Evolutionary conservation across 2,329 filamentous ascomycete species (phyloP), one percentile per base, ranked within the genome.

Genomic region (Aspergillus carbonarius): DNA sequence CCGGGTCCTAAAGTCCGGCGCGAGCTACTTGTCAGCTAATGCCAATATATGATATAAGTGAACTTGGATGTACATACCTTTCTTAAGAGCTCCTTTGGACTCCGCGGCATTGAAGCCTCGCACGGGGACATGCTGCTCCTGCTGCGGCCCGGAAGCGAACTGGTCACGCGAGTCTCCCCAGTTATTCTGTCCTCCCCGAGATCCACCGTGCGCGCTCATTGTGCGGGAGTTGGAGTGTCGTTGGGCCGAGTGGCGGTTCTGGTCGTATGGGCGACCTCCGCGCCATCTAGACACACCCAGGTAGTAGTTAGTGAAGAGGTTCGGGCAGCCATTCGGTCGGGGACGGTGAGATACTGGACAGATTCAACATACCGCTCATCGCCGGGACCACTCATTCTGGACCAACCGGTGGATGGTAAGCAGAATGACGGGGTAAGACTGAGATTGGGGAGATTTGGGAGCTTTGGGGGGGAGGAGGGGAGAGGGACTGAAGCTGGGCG

Each of bases 51-150:
- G 23, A 17, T 25, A 7, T 8, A 39, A 23, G 42, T 20, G n/a
- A 12, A 13, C 25, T 20, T 37, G n/a, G n/a, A n/a, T n/a, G 13
- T 10, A 44, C 63, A 37, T 72, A 76, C 78, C 73, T 69, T 69
- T 74, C 62, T 69, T 78, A 34, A 81, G 68, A 58, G 72, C 67
- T 42, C 68, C 71, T 62, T 78, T 78, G 30, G 73, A 68, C 60
- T 80, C 79, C 7, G 68, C 64, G 15, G 74, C 69, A 64, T 81
- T 80, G 69, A 80, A 81, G 5, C 71, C 74, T 20, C 69, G 68
- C 23, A 79, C 74, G n/a, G 78, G 71, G 35, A 74, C 66, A 68
- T 79, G 76, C 52, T 75, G 74, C 17, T 78, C 76, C 60, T 74
- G 69, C 32, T 65, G 48, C 51, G 58, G 63, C 17, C 61, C 62